Percentiles rank a stretch among this genome's conserved stretches.
Evolutionary conservation across 192 early-diverging fungal genomes (phyloP).

Genomic region (Podila verticillata): DNA sequence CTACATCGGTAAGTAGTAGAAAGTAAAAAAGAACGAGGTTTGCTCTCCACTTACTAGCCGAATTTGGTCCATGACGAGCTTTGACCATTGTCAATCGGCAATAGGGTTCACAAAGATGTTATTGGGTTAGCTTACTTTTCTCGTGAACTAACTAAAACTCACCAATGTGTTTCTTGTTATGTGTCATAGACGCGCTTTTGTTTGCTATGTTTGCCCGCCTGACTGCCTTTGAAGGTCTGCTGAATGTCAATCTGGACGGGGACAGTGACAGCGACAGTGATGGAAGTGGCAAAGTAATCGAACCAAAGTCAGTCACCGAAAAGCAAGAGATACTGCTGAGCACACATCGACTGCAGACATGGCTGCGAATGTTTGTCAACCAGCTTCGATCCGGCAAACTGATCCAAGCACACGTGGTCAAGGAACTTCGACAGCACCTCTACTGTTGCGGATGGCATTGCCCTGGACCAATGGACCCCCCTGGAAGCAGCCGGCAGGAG

Average conservation of each 20-base stretch:
- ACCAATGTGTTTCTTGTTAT: background rate
- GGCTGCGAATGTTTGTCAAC: conserved; percentile 68
- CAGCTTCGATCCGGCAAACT: conserved; percentile 68
- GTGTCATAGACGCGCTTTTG: conserved; percentile 60
- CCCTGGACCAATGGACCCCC: conserved; percentile 39
- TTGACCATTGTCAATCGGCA: background rate
- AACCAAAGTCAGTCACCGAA: conserved; percentile 1
- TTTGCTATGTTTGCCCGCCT: conserved; percentile 74
- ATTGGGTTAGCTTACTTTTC: background rate
- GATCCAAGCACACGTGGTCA: conserved; percentile 58
- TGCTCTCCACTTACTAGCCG: too few relatives aligned
- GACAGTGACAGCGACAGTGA: conserved; percentile 51
- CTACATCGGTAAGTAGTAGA: conserved; percentile 62
- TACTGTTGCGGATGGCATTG: conserved; percentile 61
- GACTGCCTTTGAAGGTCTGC: conserved; percentile 66
- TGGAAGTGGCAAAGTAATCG: conserved; percentile 5
- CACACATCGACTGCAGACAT: conserved; percentile 58
- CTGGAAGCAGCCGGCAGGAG: conserved; percentile 62
- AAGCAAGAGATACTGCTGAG: conserved; percentile 20
- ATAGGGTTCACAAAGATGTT: too few relatives aligned
- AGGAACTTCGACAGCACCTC: conserved; percentile 62
- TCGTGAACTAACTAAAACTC: background rate
- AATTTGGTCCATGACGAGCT: too few relatives aligned
- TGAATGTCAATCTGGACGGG: conserved; percentile 58
- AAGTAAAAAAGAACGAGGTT: too few relatives aligned